Conservation (phyloP, 768 basidiomycete genomes). For the Butyriboletus loyo region DNA sequence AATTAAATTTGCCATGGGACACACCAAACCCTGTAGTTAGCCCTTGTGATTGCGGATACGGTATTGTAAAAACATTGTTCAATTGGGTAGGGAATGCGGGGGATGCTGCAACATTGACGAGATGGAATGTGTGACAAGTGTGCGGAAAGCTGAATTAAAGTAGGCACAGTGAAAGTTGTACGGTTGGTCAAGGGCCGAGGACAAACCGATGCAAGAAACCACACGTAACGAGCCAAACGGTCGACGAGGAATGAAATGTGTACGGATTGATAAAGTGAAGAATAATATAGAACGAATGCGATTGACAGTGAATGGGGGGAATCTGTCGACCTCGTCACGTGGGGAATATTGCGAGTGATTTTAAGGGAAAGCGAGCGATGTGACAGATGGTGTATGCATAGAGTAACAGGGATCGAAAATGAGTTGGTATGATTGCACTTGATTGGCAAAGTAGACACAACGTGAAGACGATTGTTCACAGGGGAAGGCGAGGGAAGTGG, state of each 20-base stretch:
- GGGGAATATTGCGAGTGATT: conserved; percentile 44
- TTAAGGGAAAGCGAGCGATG: conserved; percentile 41
- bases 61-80: conserved; percentile 40
- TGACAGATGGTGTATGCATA: conserved; percentile 56
- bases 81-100: conserved; percentile 36
- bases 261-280: conserved; percentile 71
- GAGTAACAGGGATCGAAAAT: conserved; percentile 42
- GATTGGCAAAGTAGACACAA: conserved; percentile 23
- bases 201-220: conserved; percentile 34
- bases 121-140: conserved; percentile 31
- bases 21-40: conserved; percentile 27
- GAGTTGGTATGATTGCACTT: conserved; percentile 41
- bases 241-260: conserved; percentile 33
- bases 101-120: conserved; percentile 48
- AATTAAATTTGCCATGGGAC: conserved; percentile 6
- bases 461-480: conserved; percentile 8
- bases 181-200: conserved; percentile 20
- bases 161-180: conserved; percentile 32
- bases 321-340: conserved; percentile 55
- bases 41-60: conserved; percentile 31
- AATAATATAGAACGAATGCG: conserved; percentile 76
- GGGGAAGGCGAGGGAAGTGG: conserved; percentile 9
- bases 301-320: conserved; percentile 41
- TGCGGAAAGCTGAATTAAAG: conserved; percentile 30
- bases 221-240: conserved; percentile 34